These are phyloP conservation scores for Exophiala sp. DNA, from an alignment of 2,329 filamentous ascomycete species.

Conservation along the genomic window DNA sequence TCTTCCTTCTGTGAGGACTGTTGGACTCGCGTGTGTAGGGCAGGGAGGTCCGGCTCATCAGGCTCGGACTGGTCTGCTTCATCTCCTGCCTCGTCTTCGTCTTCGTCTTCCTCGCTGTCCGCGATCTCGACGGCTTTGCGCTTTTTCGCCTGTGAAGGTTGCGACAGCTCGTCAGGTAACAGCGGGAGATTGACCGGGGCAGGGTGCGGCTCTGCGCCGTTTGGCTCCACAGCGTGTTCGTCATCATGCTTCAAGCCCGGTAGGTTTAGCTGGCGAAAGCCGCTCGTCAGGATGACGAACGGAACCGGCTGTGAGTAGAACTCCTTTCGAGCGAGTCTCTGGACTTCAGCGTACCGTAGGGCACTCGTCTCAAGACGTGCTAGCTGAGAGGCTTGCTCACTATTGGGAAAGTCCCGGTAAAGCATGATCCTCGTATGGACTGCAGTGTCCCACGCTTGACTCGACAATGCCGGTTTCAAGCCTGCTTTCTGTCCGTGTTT, in stretches of 20 bases:
- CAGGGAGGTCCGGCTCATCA: conserved; percentile 11
- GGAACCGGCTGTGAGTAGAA: conserved; percentile 34
- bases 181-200: conserved; percentile 13
- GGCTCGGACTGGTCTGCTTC: conserved; percentile 27
- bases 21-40: background rate
- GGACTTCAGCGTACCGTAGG: conserved; percentile 59
- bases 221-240: background rate
- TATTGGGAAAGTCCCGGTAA: conserved; percentile 69
- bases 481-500: conserved; percentile 62
- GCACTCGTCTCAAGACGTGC: conserved; percentile 5
- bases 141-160: conserved; percentile 32
- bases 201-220: conserved; percentile 8
- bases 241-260: conserved; percentile 5
- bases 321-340: conserved; percentile 60
- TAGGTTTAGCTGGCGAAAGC: conserved; percentile 8
- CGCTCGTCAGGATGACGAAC: conserved; percentile 38
- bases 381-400: conserved; percentile 44
- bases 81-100: conserved; percentile 29
- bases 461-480: conserved; percentile 71
- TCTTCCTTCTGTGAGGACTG: conserved; percentile 1
- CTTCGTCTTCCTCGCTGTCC: conserved; percentile 43
- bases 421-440: conserved; percentile 70
- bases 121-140: conserved; percentile 44
- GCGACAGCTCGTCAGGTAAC: conserved; percentile 13
- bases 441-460: conserved; percentile 74